Base-by-base conservation (phyloP, 768 basidiomycete species). In the Tulasnella sp. region DNA sequence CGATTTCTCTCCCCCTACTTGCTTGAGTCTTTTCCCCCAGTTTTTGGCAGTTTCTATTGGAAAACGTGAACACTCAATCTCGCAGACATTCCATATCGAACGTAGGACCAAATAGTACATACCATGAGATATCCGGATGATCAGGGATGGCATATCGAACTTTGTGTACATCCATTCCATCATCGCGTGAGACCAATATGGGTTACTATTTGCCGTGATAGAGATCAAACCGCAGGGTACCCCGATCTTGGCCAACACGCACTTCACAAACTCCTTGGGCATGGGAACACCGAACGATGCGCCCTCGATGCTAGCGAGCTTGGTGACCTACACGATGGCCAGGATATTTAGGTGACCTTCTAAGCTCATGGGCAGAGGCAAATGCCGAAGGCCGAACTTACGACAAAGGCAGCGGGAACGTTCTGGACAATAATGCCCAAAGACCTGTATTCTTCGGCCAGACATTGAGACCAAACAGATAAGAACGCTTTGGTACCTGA, bases 391-490 rank as follows among this genome's bases (percentile, higher is more conserved):
- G 21, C 44, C 21, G 52, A 3, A 79, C 84, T 49, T 70, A 92
- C 93, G 49, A 99, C 92, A 68, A 93, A 98, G 73, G 89, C 92
- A 0, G 94, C 88, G 73, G 94, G 91, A 61, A 92, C 73, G 66
- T 91, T 80, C 68, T 88, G 80, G 46, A 97, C 91, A 45, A 77
- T 71, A 63, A 99, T 80, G 41, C 87, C 85, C 63, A 86, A 80
- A 31, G 73, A 70, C 65, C 74, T 75, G 59, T 94, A 81, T 68
- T 99, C 94, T 62, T 85, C 84, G 1, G 81, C 86, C 46, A 99
- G 80, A 1, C 92, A 88, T 62, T 82, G 84, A 1, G 85, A 81
- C 73, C 90, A 98, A 0, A 87, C 85, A 8, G 83, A 72, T 42
- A 98, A 73, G 79, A 94, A 97, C 0, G 86, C 85, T 70, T 99